Evolutionary conservation across 139 green algal genomes (phyloP).

Genomic region (Gonium pectorale): DNA sequence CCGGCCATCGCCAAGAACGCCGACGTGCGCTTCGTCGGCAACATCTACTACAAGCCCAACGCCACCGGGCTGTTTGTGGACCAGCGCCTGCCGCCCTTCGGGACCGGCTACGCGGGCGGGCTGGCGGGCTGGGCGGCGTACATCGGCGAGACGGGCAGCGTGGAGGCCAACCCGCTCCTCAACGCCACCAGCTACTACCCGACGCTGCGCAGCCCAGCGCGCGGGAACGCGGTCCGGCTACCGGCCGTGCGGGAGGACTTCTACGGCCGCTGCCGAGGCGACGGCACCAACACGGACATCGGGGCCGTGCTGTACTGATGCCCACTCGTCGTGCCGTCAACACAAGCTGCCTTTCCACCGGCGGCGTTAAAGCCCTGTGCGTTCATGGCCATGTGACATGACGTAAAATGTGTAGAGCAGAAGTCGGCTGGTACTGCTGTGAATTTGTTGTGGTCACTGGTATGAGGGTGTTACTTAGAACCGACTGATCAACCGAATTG

Average conservation of each 20-base stretch:
- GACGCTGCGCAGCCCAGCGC: neutral
- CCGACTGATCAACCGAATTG: too few relatives aligned
- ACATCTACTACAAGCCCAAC: slow-evolving; percentile 34
- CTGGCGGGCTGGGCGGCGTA: slow-evolving; percentile 21
- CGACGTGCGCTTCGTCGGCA: neutral
- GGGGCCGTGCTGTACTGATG: slow-evolving; percentile 8
- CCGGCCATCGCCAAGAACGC: neutral
- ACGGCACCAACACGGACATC: neutral
- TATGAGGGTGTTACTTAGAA: too few relatives aligned
- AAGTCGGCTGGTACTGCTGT: too few relatives aligned
- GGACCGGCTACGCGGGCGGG: neutral
- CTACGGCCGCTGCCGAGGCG: neutral
- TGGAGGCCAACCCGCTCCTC: neutral
- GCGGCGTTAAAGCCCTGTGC: too few relatives aligned
- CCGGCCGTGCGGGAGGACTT: neutral
- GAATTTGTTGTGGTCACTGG: too few relatives aligned
- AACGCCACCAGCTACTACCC: neutral
- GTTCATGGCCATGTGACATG: too few relatives aligned
- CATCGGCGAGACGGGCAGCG: slow-evolving; percentile 11
- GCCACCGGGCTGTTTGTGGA: slow-evolving; percentile 8
- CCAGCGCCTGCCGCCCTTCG: slow-evolving; percentile 24
- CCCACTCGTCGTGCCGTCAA: too few relatives aligned
- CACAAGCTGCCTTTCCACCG: too few relatives aligned
- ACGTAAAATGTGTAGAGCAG: too few relatives aligned
- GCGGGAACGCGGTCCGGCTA: neutral